Evolutionary conservation across 441 rosid genomes (phyloP).

Genomic region (Aleurites moluccanus): DNA sequence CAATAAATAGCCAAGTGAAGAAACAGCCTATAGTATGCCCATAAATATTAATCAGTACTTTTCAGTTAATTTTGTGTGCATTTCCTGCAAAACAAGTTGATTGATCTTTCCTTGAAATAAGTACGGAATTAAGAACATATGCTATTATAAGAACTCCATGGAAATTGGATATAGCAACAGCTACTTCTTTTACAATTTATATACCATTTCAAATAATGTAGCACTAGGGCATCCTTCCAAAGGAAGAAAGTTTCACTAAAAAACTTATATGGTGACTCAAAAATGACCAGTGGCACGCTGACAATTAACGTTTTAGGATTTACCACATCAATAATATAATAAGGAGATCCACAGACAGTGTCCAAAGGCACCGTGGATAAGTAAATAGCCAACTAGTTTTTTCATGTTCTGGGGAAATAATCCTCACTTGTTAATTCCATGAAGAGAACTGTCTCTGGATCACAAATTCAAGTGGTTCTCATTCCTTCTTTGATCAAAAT

Average conservation of each 20-base stretch:
- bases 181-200: background rate
- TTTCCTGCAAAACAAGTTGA: background rate
- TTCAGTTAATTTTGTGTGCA: background rate
- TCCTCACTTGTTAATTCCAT: too few species aligned
- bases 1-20: constrained; percentile 7
- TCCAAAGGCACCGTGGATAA: background rate
- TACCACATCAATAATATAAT: too few species aligned
- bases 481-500: background rate
- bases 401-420: background rate
- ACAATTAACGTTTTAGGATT: background rate
- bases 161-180: background rate
- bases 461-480: background rate
- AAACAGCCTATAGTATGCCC: background rate
- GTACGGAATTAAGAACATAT: background rate
- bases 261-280: background rate
- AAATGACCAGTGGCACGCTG: background rate
- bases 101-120: background rate
- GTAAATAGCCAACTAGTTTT: background rate
- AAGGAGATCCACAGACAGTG: background rate
- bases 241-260: background rate
- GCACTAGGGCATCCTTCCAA: background rate
- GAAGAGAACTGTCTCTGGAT: background rate
- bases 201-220: background rate
- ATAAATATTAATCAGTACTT: constrained; percentile 3
- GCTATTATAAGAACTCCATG: background rate